Evolutionary conservation across 2,329 filamentous ascomycete genomes (phyloP).

Genomic region (Capronia epimyces): DNA sequence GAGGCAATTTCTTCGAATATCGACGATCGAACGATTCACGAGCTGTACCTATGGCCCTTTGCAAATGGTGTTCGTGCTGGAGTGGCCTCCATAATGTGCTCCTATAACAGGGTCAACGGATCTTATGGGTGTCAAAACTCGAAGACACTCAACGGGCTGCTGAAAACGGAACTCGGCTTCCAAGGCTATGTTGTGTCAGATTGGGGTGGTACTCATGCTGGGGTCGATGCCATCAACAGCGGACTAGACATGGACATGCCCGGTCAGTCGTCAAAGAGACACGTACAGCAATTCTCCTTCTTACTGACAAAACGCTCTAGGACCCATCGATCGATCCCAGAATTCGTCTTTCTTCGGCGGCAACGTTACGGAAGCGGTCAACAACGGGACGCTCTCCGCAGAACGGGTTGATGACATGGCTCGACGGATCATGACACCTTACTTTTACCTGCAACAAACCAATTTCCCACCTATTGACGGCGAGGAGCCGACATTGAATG

Average conservation of each 20-base stretch:
- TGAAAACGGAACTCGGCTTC: slow-evolving; percentile 50
- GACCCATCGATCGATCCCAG: slow-evolving; percentile 12
- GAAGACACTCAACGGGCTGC: slow-evolving; percentile 41
- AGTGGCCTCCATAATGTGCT: slow-evolving; percentile 47
- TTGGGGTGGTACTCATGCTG: slow-evolving; percentile 43
- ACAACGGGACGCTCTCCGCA: slow-evolving; percentile 40
- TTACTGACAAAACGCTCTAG: not conserved
- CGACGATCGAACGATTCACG: slow-evolving; percentile 69
- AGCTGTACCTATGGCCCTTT: slow-evolving; percentile 74
- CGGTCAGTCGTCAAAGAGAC: slow-evolving; percentile 25
- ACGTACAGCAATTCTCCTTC: not conserved
- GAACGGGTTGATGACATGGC: slow-evolving; percentile 45
- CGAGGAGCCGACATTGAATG: slow-evolving; percentile 15
- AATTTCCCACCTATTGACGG: slow-evolving; percentile 29
- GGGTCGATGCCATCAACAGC: slow-evolving; percentile 38
- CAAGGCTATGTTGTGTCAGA: slow-evolving; percentile 46
- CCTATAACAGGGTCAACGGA: slow-evolving; percentile 44
- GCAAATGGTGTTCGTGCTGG: slow-evolving; percentile 65
- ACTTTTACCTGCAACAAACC: slow-evolving; percentile 42
- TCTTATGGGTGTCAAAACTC: slow-evolving; percentile 48
- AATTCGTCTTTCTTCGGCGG: slow-evolving; percentile 32
- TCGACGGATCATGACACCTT: slow-evolving; percentile 43
- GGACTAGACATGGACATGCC: slow-evolving; percentile 47
- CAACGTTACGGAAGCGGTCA: slow-evolving; percentile 36
- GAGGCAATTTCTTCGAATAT: slow-evolving; percentile 50